Evolutionary conservation across 2,329 filamentous ascomycete genomes (phyloP), one percentile per base, ranked within the genome.

Genomic region (Dactylonectria estremocensis): DNA sequence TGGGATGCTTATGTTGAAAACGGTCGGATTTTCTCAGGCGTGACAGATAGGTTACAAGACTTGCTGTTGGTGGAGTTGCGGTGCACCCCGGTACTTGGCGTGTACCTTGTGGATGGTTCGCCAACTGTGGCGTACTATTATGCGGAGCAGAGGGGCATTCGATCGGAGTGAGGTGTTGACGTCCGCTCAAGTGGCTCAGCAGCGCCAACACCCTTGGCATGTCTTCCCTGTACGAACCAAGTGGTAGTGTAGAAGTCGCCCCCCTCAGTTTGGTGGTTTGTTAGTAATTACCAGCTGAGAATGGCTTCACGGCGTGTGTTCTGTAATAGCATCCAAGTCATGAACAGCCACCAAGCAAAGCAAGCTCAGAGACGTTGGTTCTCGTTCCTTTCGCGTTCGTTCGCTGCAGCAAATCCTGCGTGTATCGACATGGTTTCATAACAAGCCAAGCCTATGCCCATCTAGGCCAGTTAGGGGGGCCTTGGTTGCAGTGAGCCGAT

Each of bases 141-240:
- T 10, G 20, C 31, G 10, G n/a, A n/a, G 14, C n/a, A 35, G 49
- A 33, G 50, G 50, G 31, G n/a, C 50, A 35, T 20, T 28, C 71
- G 53, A 73, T 66, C 52, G 58, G 52, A n/a, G 56, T 50, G 57
- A 57, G 20, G 31, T 43, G 61, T 76, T 72, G 72, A 76, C 73
- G 72, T 73, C 62, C 31, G 31, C 33, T 40, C 13, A 35, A 55
- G 73, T 76, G 73, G 73, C 73, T 76, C 64, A 74, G 73, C 66
- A 55, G 22, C 35, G 16, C 45, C 45, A 49, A 11, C 22, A 6
- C 43, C 35, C 22, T 54, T 22, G 43, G 18, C 54, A 57, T 35
- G 16, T 28, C 24, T 28, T 28, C 24, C 24, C 24, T 28, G 24
- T 4, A 28, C 24, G n/a, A n/a, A n/a, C n/a, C n/a, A n/a, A n/a